These are phyloP conservation scores for Yamadazyma philogaea DNA, from an alignment of 805 yeast species.

Conservation along the genomic window DNA sequence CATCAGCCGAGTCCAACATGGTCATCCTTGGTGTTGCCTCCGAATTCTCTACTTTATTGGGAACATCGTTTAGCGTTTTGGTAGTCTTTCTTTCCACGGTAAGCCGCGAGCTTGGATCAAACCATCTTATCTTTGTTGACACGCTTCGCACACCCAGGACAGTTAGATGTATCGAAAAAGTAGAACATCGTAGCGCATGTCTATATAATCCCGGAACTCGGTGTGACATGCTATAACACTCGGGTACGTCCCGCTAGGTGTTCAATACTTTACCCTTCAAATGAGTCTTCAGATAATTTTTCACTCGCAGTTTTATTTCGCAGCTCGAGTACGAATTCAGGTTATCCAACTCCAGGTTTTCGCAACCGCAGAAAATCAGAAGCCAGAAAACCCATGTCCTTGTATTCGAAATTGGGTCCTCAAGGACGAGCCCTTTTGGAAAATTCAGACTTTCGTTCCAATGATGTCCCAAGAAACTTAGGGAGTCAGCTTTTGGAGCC, in stretches of 20 bases:
- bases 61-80: background rate
- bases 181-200: background rate
- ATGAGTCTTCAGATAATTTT: background rate
- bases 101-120: conserved; percentile 1
- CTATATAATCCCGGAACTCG: background rate
- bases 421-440: conserved; percentile 12
- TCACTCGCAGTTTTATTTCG: conserved; percentile 1
- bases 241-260: background rate
- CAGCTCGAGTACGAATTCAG: background rate
- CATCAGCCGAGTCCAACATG: background rate
- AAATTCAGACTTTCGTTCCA: background rate
- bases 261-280: background rate
- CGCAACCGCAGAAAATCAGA: conserved; percentile 9
- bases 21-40: background rate
- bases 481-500: conserved; percentile 13
- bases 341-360: background rate
- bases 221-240: background rate
- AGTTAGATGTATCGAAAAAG: background rate
- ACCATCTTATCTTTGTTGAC: conserved; percentile 5
- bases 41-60: background rate
- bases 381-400: conserved; percentile 11
- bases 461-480: background rate
- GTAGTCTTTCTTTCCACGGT: background rate
- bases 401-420: conserved; percentile 15
- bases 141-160: background rate